These are phyloP conservation scores for Chlamydomonas sphaeroides DNA, from an alignment of 139 green algal genomes.

Conservation along the genomic window DNA sequence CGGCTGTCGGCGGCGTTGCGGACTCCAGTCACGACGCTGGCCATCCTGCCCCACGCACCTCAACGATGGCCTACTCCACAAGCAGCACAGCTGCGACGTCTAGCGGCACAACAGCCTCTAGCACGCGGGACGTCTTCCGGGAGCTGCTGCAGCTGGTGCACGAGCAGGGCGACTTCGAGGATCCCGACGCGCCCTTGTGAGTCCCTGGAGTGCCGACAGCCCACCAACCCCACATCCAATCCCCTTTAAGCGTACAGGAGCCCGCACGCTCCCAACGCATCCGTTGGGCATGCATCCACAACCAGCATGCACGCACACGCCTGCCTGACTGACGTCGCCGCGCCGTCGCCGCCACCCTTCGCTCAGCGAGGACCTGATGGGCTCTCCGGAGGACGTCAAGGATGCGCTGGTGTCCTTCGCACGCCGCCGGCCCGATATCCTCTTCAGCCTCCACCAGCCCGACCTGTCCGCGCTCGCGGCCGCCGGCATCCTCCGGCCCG, in stretches of 20 bases:
- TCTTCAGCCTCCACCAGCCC: constrained; percentile 12
- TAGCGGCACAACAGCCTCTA: no score
- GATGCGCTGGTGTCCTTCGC: constrained; percentile 5
- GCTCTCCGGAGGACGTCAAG: constrained; percentile 18
- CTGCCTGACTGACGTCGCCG: no score
- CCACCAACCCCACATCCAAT: no score
- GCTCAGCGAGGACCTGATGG: background rate
- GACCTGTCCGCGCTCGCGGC: background rate
- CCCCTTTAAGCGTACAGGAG: background rate
- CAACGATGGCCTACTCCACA: no score
- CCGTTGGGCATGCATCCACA: no score
- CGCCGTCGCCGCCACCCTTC: background rate
- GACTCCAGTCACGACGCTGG: no score
- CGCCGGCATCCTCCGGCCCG: background rate
- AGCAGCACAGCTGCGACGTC: no score
- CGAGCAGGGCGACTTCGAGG: constrained; percentile 17
- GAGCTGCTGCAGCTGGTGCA: constrained; percentile 14
- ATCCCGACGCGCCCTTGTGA: background rate
- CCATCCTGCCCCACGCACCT: no score
- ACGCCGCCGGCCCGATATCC: constrained; percentile 14
- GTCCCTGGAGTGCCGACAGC: no score
- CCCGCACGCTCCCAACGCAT: no score
- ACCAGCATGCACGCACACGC: no score
- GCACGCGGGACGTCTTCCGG: background rate
- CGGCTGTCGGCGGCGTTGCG: no score